Conservation (phyloP, 2,329 filamentous ascomycete genomes). For the Fusarium tanahbumbuense region DNA sequence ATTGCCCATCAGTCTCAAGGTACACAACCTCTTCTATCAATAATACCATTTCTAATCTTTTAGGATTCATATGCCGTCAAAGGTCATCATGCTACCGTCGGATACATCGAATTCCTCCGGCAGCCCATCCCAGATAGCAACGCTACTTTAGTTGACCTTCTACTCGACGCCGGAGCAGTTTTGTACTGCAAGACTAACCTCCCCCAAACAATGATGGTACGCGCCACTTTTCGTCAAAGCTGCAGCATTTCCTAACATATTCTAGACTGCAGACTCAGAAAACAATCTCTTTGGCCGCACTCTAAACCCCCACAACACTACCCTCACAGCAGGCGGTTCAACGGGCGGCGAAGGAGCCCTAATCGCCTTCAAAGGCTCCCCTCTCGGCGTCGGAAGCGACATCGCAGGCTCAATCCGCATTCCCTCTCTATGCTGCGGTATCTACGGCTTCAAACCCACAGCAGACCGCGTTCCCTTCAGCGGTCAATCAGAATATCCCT, state of each 20-base stretch:
- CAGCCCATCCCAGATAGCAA: constrained; percentile 33
- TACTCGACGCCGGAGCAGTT: constrained; percentile 45
- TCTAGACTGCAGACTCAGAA: constrained; percentile 54
- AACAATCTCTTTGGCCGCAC: constrained; percentile 47
- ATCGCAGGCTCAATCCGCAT: constrained; percentile 62
- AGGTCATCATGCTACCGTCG: constrained; percentile 42
- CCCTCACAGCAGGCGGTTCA: constrained; percentile 44
- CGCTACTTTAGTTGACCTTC: constrained; percentile 42
- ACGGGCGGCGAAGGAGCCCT: constrained; percentile 44
- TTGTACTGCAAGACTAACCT: constrained; percentile 61
- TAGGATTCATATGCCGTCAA: constrained; percentile 42
- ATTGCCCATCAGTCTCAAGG: constrained; percentile 42
- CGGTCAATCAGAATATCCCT: constrained; percentile 38
- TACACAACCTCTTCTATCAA: rapidly evolving
- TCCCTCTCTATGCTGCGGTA: constrained; percentile 64
- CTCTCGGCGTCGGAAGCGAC: constrained; percentile 44
- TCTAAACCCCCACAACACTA: constrained; percentile 51
- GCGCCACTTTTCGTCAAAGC: rapidly evolving
- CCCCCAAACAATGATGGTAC: constrained; percentile 71
- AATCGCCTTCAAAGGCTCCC: constrained; percentile 40
- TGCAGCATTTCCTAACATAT: background rate
- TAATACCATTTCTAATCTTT: background rate
- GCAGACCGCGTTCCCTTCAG: constrained; percentile 65
- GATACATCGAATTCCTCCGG: constrained; percentile 44
- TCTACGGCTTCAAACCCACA: constrained; percentile 67